These are phyloP conservation scores for Pseudogymnoascus sp. DNA, from an alignment of 2,329 filamentous ascomycete genomes.

Conservation along the genomic window DNA sequence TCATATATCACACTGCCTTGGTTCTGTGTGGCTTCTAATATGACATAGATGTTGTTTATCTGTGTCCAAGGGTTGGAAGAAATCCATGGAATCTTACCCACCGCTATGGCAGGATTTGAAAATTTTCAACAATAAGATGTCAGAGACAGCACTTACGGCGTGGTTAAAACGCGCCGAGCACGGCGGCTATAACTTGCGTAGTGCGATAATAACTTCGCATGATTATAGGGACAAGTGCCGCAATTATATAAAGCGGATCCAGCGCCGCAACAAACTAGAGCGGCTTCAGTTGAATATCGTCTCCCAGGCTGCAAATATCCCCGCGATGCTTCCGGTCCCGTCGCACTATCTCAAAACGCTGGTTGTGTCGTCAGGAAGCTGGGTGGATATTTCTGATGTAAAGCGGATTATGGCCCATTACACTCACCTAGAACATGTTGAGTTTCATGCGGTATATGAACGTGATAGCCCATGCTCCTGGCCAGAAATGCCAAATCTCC, in stretches of 20 bases:
- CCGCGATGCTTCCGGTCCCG: neutral
- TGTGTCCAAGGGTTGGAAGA: conserved; percentile 4
- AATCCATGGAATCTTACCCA: neutral
- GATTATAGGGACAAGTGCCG: neutral
- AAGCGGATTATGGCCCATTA: neutral
- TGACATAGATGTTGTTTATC: neutral
- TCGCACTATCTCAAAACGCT: neutral
- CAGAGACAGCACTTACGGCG: neutral
- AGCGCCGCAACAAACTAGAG: neutral
- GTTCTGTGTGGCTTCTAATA: neutral
- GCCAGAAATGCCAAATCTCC: conserved; percentile 2
- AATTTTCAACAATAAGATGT: neutral
- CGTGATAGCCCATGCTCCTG: neutral
- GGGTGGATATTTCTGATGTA: neutral
- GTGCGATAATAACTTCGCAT: neutral
- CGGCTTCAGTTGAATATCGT: neutral
- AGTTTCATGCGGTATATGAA: neutral
- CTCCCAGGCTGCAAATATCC: neutral
- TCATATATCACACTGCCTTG: neutral
- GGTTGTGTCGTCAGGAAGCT: neutral
- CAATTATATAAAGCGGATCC: neutral
- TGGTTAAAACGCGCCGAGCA: conserved; percentile 5
- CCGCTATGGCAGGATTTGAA: neutral
- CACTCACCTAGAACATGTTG: neutral
- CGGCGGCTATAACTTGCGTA: neutral